Evolutionary conservation across 352 stramenopile genomes (phyloP).

Genomic region (Thalassiosira livingstoniorum): DNA sequence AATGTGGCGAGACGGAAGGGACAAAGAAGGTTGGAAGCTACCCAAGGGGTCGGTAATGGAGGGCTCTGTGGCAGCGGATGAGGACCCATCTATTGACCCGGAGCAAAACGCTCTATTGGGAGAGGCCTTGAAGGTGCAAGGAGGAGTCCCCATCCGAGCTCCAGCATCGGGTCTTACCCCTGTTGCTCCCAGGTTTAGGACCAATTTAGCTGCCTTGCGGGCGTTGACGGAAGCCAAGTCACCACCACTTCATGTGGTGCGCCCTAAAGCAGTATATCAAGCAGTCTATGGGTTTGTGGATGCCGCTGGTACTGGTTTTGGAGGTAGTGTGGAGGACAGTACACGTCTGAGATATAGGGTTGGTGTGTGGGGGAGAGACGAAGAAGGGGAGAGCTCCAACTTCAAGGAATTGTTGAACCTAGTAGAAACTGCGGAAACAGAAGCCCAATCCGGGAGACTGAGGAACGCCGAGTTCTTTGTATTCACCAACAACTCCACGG

Average conservation of each 20-base stretch:
- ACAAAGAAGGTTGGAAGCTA: conserved; percentile 61
- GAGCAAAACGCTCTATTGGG: too few relatives aligned
- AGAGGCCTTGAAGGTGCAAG: too few relatives aligned
- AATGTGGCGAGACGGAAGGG: conserved; percentile 45
- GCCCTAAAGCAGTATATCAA: not conserved
- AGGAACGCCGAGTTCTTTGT: conserved; percentile 57
- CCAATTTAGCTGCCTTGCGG: conserved; percentile 35
- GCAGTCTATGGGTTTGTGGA: conserved; percentile 59
- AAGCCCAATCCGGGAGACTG: conserved; percentile 9
- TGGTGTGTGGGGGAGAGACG: conserved; percentile 33
- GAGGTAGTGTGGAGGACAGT: conserved; percentile 13
- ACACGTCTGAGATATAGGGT: conserved; percentile 6
- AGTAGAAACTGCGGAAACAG: conserved; percentile 41
- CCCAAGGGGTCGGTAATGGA: not conserved
- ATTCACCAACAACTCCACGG: conserved; percentile 70
- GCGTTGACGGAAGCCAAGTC: not conserved
- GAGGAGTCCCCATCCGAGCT: too few relatives aligned
- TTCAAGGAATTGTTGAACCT: conserved; percentile 60
- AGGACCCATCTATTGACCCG: too few relatives aligned
- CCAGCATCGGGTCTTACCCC: conserved; percentile 21
- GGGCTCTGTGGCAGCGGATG: not conserved
- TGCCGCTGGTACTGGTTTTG: conserved; percentile 43
- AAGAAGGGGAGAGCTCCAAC: conserved; percentile 48
- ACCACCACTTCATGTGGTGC: conserved; percentile 11
- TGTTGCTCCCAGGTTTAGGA: conserved; percentile 32